Evolutionary conservation across 2,329 filamentous ascomycete genomes (phyloP).

Genomic region (Triangularia setosa): DNA sequence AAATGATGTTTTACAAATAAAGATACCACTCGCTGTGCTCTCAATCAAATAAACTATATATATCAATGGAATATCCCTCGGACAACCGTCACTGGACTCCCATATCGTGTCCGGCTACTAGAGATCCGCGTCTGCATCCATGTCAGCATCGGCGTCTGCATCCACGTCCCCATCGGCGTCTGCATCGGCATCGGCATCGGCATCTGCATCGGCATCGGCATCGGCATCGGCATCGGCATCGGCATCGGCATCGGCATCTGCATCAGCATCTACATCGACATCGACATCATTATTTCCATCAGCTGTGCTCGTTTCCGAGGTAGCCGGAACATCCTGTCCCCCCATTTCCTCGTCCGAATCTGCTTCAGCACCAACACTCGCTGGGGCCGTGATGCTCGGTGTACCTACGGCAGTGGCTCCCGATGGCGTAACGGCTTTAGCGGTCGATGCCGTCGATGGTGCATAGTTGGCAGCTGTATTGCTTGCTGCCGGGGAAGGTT

Average conservation of each 20-base stretch:
- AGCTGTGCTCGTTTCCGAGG: neutral
- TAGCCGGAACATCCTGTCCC: constrained; percentile 32
- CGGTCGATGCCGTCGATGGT: neutral
- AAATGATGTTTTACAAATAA: neutral
- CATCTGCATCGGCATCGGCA: constrained; percentile 31
- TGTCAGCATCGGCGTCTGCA: constrained; percentile 30
- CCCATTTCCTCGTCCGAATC: constrained; percentile 36
- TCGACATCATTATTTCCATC: constrained; percentile 27
- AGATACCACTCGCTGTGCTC: constrained; percentile 4
- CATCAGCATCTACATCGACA: constrained; percentile 33
- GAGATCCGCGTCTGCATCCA: constrained; percentile 32
- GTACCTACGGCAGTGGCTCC: neutral
- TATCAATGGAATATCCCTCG: neutral
- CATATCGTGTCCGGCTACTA: constrained; percentile 39
- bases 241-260: constrained; percentile 32
- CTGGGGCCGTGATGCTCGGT: neutral
- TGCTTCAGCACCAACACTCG: constrained; percentile 1
- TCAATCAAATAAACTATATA: neutral
- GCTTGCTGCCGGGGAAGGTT: constrained; percentile 20
- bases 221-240: constrained; percentile 14
- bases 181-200: constrained; percentile 32
- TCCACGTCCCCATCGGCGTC: constrained; percentile 32
- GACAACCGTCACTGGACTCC: constrained; percentile 39
- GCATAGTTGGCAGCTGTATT: constrained; percentile 8
- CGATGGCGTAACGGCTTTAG: neutral